A percentile compares a stretch with the other conserved stretches of the same genome.
Conservation (phyloP, 192 early-diverging fungal genomes). For the Umbelopsis vinacea region DNA sequence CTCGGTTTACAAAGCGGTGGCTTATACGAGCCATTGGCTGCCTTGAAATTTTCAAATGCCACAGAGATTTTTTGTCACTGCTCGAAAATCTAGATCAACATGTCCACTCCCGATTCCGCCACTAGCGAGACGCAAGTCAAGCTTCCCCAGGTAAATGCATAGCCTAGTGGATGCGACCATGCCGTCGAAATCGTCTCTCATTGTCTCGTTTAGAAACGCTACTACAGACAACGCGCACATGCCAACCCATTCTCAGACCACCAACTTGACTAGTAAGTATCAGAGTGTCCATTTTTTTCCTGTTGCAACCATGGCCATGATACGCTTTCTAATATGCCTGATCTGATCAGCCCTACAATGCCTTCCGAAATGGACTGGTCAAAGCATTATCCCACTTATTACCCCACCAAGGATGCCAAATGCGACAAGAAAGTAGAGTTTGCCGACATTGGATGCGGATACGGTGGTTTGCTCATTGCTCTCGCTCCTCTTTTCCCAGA, state of each 20-base stretch:
- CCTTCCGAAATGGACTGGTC: conserved; percentile 92
- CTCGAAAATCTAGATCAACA: background rate
- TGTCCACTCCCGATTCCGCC: conserved; percentile 8
- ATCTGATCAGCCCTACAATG: conserved; percentile 61
- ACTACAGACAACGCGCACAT: conserved; percentile 88
- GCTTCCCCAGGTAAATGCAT: conserved; percentile 32
- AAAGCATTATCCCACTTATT: conserved; percentile 78
- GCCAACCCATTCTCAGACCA: conserved; percentile 98
- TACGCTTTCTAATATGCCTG: background rate
- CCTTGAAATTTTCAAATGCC: conserved; percentile 7
- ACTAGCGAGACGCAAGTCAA: conserved; percentile 33
- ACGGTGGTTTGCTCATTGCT: conserved; percentile 89
- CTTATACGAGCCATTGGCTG: too few species aligned
- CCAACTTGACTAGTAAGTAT: conserved; percentile 82
- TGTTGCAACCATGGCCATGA: too few species aligned
- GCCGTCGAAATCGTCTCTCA: too few species aligned
- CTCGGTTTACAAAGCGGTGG: too few species aligned
- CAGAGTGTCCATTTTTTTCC: background rate
- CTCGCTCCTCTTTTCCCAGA: conserved; percentile 91
- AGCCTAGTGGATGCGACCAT: background rate
- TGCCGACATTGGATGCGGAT: conserved; percentile 98
- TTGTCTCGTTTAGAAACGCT: conserved; percentile 67
- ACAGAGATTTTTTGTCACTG: conserved; percentile 1
- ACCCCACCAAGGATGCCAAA: conserved; percentile 42
- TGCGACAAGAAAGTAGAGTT: conserved; percentile 78